Evolutionary conservation across 2,329 filamentous ascomycete genomes (phyloP), one percentile per base, ranked within the genome.

Genomic region (Fusarium sp.): DNA sequence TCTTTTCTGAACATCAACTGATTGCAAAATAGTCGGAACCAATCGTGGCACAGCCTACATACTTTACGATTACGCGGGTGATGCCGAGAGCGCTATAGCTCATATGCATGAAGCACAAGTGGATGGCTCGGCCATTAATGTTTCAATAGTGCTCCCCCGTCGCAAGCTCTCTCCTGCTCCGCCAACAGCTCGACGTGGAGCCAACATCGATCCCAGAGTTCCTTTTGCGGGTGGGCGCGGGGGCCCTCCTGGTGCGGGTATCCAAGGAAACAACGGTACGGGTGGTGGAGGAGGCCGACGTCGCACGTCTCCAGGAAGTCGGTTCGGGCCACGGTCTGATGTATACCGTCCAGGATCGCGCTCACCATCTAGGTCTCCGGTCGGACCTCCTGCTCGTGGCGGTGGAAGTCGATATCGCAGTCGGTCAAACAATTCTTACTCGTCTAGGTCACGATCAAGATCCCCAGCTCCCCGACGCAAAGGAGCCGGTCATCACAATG

Each of bases 51-150:
- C 93, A 27, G 96, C 95, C 32, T 98, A 97, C 78, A 94, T 98
- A 67, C 85, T 97, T 41, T 99, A 91, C 79, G 83, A 88, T 54
- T 85, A 91, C 69, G 88, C 94, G 68, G 84, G 87, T 49, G 91
- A 95, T 67, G 95, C 96, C 23, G 93, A 97, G 79, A 85, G 89
- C 15, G 96, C 96, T 27, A 96, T 97, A 72, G 89, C 94, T 19
- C 92, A 97, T 77, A 98, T 99, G 96, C 96, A 99, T 79, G 96
- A 99, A 81, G 93, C 92, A n/a, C 92, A 97, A 75, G 82, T 97
- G 27, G 94, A 97, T 78, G 94, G 94, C 51, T 88, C 90, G 22
- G 84, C 89, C 39, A 90, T 97, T 75, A 91, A 91, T 74, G 94
- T 97, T 48, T 96, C 92, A 44, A 96, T 97, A 70, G 93, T 97